Evolutionary conservation across 345 rosid species (phyloP).

Genomic region (Lumnitzera littorea): DNA sequence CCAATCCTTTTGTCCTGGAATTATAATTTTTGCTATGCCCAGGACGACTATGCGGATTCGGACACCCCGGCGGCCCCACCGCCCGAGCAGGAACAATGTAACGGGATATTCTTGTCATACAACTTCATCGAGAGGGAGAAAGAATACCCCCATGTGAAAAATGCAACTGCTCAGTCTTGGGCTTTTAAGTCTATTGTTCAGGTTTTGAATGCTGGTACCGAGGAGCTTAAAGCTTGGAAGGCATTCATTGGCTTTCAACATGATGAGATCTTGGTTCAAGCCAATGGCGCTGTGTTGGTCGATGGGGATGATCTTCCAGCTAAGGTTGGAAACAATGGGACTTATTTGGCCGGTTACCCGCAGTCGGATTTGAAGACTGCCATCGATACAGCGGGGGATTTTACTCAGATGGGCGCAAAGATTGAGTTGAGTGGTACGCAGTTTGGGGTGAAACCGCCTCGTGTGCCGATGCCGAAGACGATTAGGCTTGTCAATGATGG

Average conservation of each 20-base stretch:
- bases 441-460: constrained; percentile 55
- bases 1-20: constrained; percentile 9
- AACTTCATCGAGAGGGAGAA: constrained; percentile 45
- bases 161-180: constrained; percentile 83
- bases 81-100: constrained; percentile 45
- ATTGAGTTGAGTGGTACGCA: constrained; percentile 59
- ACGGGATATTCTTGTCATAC: constrained; percentile 65
- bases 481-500: constrained; percentile 58
- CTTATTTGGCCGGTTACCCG: constrained; percentile 50
- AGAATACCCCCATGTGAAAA: constrained; percentile 59
- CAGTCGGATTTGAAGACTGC: constrained; percentile 60
- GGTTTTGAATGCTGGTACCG: constrained; percentile 53
- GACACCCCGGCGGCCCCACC: constrained; percentile 33
- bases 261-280: constrained; percentile 56
- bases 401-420: constrained; percentile 46
- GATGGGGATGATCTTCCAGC: constrained; percentile 60
- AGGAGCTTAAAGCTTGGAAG: constrained; percentile 69
- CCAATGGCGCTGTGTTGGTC: constrained; percentile 34
- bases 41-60: constrained; percentile 27
- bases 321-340: constrained; percentile 57
- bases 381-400: constrained; percentile 78
- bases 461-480: constrained; percentile 62
- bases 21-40: constrained; percentile 29
- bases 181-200: constrained; percentile 56
- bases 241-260: constrained; percentile 69